A percentile compares a stretch with the other conserved stretches of the same genome.
Evolutionary conservation across 2,329 filamentous ascomycete genomes (phyloP).

Genomic region (Pestalotiopsis sp.): DNA sequence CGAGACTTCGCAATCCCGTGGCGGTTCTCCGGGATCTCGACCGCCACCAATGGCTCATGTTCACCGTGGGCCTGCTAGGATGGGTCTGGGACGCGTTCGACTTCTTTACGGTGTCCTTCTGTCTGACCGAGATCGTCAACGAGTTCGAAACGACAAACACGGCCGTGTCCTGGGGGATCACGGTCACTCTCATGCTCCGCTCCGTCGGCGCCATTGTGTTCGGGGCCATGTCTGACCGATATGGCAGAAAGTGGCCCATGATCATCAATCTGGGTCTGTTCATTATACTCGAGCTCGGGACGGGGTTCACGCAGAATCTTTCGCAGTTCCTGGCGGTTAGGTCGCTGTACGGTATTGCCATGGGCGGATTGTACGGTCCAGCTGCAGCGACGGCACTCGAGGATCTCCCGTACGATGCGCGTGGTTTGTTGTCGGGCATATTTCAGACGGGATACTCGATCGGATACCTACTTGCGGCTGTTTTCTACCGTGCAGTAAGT

Average conservation of each 20-base stretch:
- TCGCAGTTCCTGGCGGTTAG: constrained; percentile 74
- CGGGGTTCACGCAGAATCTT: constrained; percentile 71
- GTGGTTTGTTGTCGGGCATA: constrained; percentile 76
- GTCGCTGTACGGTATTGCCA: constrained; percentile 77
- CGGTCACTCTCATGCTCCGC: constrained; percentile 61
- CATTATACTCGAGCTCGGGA: constrained; percentile 71
- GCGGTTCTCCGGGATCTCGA: constrained; percentile 29
- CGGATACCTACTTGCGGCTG: constrained; percentile 65
- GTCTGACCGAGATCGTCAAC: constrained; percentile 54
- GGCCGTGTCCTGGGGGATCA: constrained; percentile 67
- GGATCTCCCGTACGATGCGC: constrained; percentile 67
- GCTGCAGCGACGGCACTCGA: constrained; percentile 79
- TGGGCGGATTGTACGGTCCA: constrained; percentile 82
- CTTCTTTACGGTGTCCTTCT: constrained; percentile 67
- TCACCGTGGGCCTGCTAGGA: constrained; percentile 10
- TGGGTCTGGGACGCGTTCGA: constrained; percentile 68
- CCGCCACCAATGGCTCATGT: constrained; percentile 34
- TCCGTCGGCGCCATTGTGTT: constrained; percentile 58
- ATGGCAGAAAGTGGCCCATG: constrained; percentile 72
- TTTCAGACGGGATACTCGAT: constrained; percentile 73
- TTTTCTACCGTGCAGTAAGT: constrained; percentile 57
- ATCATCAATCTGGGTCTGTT: constrained; percentile 75
- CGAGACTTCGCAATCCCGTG: constrained; percentile 28
- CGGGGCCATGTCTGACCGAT: constrained; percentile 58
- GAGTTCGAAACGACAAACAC: constrained; percentile 56